phyloP scores from a whole-genome alignment of 805 yeast genomes.

The Jamesozyma jinghongensis region DNA sequence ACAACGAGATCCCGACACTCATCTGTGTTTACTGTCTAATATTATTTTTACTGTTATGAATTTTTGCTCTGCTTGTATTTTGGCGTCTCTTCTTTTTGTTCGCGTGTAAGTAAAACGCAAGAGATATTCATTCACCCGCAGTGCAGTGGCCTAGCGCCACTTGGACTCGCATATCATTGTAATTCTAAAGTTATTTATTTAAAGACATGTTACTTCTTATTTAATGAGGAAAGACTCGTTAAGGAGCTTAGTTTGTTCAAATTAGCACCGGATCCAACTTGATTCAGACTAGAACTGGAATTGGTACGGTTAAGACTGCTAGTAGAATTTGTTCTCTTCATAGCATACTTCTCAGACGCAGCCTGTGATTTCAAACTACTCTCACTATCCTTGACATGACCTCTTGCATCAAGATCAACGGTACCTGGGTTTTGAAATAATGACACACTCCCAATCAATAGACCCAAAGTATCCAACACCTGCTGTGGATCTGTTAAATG shows the following conservation, averaged over 20 bases:
- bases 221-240: not conserved
- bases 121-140: no score
- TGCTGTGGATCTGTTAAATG: constrained; percentile 78
- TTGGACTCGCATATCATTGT: no score
- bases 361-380: constrained; percentile 33
- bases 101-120: no score
- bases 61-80: no score
- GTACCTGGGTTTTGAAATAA: constrained; percentile 71
- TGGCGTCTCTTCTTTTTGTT: no score
- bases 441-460: constrained; percentile 70
- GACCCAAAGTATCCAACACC: constrained; percentile 75
- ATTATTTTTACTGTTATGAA: no score
- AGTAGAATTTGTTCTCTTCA: constrained; percentile 22
- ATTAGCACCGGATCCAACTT: not conserved
- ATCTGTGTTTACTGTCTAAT: no score
- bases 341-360: constrained; percentile 24
- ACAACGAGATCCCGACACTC: constrained; percentile 29
- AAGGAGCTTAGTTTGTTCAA: no score
- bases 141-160: no score
- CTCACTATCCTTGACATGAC: constrained; percentile 46
- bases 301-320: constrained; percentile 4
- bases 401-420: constrained; percentile 67
- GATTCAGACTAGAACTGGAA: not conserved
- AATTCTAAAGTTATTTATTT: no score
- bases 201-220: not conserved